Evolutionary conservation across 345 rosid genomes (phyloP), one percentile per base, ranked within the genome.

Genomic region (Bretschneidera sinensis): DNA sequence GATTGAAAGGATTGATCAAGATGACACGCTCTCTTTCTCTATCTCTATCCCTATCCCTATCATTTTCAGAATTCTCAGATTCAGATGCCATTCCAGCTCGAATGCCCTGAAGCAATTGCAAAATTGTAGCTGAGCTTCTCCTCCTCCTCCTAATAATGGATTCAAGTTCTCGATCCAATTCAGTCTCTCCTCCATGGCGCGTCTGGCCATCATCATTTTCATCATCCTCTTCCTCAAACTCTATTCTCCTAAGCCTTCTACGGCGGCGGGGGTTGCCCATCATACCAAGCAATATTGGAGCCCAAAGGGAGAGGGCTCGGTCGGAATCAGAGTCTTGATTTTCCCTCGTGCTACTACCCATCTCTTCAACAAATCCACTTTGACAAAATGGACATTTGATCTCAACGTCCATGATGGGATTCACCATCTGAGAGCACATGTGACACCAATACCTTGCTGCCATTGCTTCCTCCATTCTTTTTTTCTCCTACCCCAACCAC

Each of bases 281-380:
- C 96, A 92, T 84, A 0, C 95, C 94, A 8, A 92, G 86, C 70
- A 92, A 76, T 70, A 92, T 70, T 0, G 98, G 94, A 4, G 83
- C 92, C 97, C 96, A 89, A 24, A 85, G 80, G 59, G 90, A 79
- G 76, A 89, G 76, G 2, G 91, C 83, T 66, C 76, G 83, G 22
- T 92, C 97, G 2, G 91, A 67, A 62, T 84, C 97, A 1, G 76
- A 49, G 35, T 71, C 72, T 48, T 64, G 73, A 62, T 23, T 60
- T 24, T 64, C 60, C 68, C 55, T 59, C 25, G 11, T 34, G 23
- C 51, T 56, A 43, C 58, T 24, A 19, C 65, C 67, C 47, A 81
- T 75, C 62, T 79, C 80, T 72, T 81, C 94, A 45, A 91, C 68
- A 21, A 81, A 86, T 20, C 86, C 83, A 58, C 73, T 55, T 14